Evolutionary conservation across 352 stramenopile species (phyloP).

Genomic region (Pythium pectinolyticum): DNA sequence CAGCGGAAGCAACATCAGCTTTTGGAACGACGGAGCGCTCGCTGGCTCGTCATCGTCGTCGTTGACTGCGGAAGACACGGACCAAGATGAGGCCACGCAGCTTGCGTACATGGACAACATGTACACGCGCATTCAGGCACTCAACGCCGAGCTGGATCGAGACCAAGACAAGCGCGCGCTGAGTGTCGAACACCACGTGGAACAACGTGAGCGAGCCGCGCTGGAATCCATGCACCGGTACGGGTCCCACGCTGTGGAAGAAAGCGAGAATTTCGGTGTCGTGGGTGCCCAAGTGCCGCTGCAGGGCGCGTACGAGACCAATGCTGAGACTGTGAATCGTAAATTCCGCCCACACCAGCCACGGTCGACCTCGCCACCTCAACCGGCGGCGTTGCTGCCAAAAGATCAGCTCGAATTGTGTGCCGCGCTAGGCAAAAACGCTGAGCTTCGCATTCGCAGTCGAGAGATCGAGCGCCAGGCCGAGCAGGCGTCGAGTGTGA

Average conservation of each 20-base stretch:
- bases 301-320: neutral
- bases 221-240: slow-evolving; percentile 30
- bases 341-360: slow-evolving; percentile 23
- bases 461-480: slow-evolving; percentile 50
- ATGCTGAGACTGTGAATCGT: slow-evolving; percentile 20
- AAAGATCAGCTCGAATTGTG: slow-evolving; percentile 64
- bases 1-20: slow-evolving; percentile 5
- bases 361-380: slow-evolving; percentile 11
- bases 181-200: slow-evolving; percentile 28
- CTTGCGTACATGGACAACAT: slow-evolving; percentile 75
- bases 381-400: slow-evolving; percentile 19
- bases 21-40: slow-evolving; percentile 25
- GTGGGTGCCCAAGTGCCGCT: slow-evolving; percentile 15
- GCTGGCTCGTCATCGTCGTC: neutral
- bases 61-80: slow-evolving; percentile 6
- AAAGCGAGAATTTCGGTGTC: slow-evolving; percentile 29
- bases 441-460: slow-evolving; percentile 56
- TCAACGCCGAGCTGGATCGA: slow-evolving; percentile 49
- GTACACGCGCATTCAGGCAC: slow-evolving; percentile 54
- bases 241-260: slow-evolving; percentile 17
- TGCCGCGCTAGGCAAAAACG: slow-evolving; percentile 58
- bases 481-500: slow-evolving; percentile 42
- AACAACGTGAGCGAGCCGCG: slow-evolving; percentile 3
- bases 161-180: slow-evolving; percentile 32
- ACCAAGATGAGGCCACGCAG: slow-evolving; percentile 40